Conservation (phyloP, 1,139 yeast genomes). For the Saccharomyces uvarum region DNA sequence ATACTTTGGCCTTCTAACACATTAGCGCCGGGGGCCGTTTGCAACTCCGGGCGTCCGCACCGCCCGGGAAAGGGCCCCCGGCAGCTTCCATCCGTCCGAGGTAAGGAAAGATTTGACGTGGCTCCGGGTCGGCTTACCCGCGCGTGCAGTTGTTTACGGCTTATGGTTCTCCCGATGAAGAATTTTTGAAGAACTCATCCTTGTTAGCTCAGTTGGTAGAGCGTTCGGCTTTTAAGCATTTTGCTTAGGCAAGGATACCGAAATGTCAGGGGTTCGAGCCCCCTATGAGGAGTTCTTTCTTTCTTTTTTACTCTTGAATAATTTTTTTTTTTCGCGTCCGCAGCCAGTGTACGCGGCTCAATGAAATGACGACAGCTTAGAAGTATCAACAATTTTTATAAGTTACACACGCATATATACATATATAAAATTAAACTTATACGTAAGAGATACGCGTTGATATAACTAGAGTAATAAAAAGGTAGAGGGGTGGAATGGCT, state of each 20-base stretch:
- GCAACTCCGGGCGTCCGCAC: background rate
- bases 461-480: background rate
- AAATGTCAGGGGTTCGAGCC: constrained; percentile 37
- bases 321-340: constrained; percentile 5
- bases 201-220: constrained; percentile 34
- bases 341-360: background rate
- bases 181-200: constrained; percentile 26
- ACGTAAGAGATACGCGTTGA: background rate
- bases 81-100: background rate
- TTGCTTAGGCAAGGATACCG: constrained; percentile 30
- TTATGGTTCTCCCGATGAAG: too few relatives aligned
- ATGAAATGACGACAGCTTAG: background rate
- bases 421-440: background rate
- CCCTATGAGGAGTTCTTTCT: constrained; percentile 34
- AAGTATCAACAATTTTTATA: background rate
- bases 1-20: background rate
- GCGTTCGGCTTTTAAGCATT: constrained; percentile 32
- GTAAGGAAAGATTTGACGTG: background rate
- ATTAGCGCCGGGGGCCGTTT: background rate
- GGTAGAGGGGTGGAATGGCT: background rate
- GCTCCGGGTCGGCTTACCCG: background rate
- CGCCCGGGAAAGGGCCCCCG: background rate
- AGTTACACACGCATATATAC: background rate
- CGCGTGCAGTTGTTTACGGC: too few relatives aligned
- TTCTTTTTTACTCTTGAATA: too few relatives aligned